These are phyloP conservation scores for Penicillium corylophilum DNA, from an alignment of 2,329 filamentous ascomycete species.

Conservation along the genomic window DNA sequence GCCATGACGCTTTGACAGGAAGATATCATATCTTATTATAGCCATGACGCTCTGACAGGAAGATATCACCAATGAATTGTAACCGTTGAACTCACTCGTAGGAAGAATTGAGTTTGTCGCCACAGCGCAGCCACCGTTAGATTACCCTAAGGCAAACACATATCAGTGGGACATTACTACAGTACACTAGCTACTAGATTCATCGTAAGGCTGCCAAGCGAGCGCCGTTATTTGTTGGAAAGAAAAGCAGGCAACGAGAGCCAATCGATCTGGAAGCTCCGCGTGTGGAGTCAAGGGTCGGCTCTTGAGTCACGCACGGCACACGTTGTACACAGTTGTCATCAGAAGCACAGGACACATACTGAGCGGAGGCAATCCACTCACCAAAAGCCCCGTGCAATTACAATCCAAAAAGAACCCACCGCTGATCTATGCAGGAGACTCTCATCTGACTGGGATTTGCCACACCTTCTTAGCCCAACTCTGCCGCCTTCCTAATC, in stretches of 20 bases:
- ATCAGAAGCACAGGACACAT: too few species aligned
- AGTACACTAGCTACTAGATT: too few species aligned
- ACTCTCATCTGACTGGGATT: conserved; percentile 6
- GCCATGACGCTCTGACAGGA: background rate
- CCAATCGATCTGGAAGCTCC: conserved; percentile 4
- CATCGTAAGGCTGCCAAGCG: background rate
- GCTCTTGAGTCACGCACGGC: background rate
- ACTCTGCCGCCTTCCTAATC: background rate
- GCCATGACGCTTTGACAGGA: background rate
- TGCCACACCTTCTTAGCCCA: conserved; percentile 16
- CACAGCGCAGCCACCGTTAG: background rate
- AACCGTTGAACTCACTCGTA: background rate
- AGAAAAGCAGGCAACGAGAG: background rate
- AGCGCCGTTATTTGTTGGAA: conserved; percentile 2
- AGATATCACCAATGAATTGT: background rate
- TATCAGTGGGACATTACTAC: too few species aligned
- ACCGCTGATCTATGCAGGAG: background rate
- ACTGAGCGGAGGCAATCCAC: background rate
- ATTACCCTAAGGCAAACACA: too few species aligned
- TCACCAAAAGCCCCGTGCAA: background rate
- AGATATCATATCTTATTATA: background rate
- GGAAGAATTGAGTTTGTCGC: background rate
- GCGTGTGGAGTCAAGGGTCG: background rate
- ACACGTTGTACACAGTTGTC: background rate
- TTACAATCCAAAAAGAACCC: background rate